Evolutionary conservation across 1,284 basidiomycete species (phyloP).

Genomic region (Cryptococcus amylolentus): DNA sequence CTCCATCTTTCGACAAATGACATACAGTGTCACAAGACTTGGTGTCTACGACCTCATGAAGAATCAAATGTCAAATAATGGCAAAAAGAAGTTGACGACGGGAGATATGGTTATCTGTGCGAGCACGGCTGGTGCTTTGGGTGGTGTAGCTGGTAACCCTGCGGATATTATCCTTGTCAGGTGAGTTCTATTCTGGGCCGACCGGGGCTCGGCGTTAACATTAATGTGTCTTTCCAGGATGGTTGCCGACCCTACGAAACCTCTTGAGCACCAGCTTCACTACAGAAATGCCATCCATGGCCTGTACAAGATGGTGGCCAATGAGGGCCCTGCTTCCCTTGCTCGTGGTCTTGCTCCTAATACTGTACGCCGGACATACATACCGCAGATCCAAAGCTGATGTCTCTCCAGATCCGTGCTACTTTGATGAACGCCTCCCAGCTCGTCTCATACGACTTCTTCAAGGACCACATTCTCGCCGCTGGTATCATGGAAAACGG

Average conservation of each 20-base stretch:
- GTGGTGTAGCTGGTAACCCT: slow-evolving; percentile 46
- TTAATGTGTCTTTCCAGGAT: slow-evolving; percentile 24
- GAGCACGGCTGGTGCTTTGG: slow-evolving; percentile 40
- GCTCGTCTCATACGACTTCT: slow-evolving; percentile 55
- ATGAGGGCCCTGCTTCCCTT: slow-evolving; percentile 52
- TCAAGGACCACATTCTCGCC: slow-evolving; percentile 53
- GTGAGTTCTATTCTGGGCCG: slow-evolving; percentile 3
- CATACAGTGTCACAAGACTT: slow-evolving; percentile 46
- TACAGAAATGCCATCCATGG: slow-evolving; percentile 52
- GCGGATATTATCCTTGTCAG: slow-evolving; percentile 29
- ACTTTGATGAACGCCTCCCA: slow-evolving; percentile 56
- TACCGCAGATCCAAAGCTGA: background rate
- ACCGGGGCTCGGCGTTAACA: background rate
- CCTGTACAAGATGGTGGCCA: slow-evolving; percentile 49
- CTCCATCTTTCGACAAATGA: slow-evolving; percentile 48
- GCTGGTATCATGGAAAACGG: slow-evolving; percentile 50
- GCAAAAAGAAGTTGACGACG: slow-evolving; percentile 36
- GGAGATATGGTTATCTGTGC: slow-evolving; percentile 43
- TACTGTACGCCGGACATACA: slow-evolving; percentile 38
- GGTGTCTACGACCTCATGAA: slow-evolving; percentile 48
- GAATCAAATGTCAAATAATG: slow-evolving; percentile 28
- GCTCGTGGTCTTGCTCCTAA: slow-evolving; percentile 54
- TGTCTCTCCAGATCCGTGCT: slow-evolving; percentile 46
- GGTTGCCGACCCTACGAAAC: slow-evolving; percentile 46
- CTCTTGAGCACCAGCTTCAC: slow-evolving; percentile 32